Evolutionary conservation across 164 flowering plant genomes (phyloP), one percentile per base, ranked within the genome.

Genomic region (Macadamia integrifolia): DNA sequence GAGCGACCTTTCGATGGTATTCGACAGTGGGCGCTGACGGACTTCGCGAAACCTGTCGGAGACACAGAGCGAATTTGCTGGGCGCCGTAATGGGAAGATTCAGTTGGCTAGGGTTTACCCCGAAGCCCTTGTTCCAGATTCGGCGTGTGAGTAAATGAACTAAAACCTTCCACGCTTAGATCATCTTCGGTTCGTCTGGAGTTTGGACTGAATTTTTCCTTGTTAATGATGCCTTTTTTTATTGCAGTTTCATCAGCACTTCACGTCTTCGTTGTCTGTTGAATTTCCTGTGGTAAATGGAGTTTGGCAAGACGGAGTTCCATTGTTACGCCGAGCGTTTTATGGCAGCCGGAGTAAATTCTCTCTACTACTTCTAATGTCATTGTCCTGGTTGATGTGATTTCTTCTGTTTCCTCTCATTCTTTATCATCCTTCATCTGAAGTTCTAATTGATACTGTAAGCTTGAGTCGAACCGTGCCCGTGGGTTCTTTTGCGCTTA

Each of bases 31-130:
- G 40, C 40, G 40, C 40, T 1, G 40, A 35, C 40, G 40, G 4
- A 1, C 40, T 35, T 35, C 40, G 40, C 40, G 40, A 35, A 35
- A 1, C 3, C 40, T 35, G 1, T 35, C 40, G 40, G 40, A 35
- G 40, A 35, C 40, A 35, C 1, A 35, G 40, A 1, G 40, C 40
- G 40, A 35, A 35, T 35, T 35, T 1, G 40, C 40, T 35, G 40
- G 40, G 40, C 40, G 40, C 40, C 40, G 40, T 35, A 55, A 83
- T 81, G 84, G 50, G 79, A 30, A 66, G 79, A 71, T 71, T 79
- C 59, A 62, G 77, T 50, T 76, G 79, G 77, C 48, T 79, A 68
- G 75, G 83, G 58, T 40, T 76, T 56, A 60, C 68, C 48, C 42
- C 68, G 18, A 76, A 70, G n/a, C 69, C 68, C 17, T 58, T 71